These are phyloP conservation scores for Strobilomyces confusus DNA, from an alignment of 768 basidiomycete species.

Conservation along the genomic window DNA sequence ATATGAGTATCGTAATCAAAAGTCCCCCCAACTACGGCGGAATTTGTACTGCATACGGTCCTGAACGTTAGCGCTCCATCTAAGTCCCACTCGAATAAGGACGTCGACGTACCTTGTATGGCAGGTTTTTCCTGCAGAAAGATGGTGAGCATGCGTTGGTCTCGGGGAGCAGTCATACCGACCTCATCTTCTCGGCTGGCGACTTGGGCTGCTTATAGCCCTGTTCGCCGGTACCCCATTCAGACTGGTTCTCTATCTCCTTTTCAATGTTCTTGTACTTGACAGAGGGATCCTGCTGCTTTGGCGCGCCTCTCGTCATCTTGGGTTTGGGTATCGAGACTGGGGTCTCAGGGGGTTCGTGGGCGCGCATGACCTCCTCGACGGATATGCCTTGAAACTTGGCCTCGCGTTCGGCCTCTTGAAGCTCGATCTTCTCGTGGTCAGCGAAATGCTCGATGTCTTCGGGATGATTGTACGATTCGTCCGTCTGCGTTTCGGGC, in stretches of 20 bases:
- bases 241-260: slow-evolving; percentile 51
- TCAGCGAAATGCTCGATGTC: slow-evolving; percentile 89
- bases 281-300: slow-evolving; percentile 61
- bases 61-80: slow-evolving; percentile 45
- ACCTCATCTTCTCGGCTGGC: slow-evolving; percentile 76
- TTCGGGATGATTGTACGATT: slow-evolving; percentile 91
- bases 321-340: slow-evolving; percentile 40
- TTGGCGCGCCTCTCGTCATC: slow-evolving; percentile 54
- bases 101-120: slow-evolving; percentile 70
- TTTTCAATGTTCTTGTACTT: slow-evolving; percentile 55
- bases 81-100: slow-evolving; percentile 14
- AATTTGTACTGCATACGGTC: slow-evolving; percentile 83
- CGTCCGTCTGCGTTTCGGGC: slow-evolving; percentile 96
- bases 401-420: slow-evolving; percentile 83
- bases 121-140: slow-evolving; percentile 61
- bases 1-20: slow-evolving; percentile 38
- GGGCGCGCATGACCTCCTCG: slow-evolving; percentile 59
- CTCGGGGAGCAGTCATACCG: slow-evolving; percentile 12
- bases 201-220: slow-evolving; percentile 73
- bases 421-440: slow-evolving; percentile 79
- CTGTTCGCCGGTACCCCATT: slow-evolving; percentile 68
- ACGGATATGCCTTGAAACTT: slow-evolving; percentile 78
- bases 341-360: slow-evolving; percentile 31
- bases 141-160: slow-evolving; percentile 2
- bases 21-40: slow-evolving; percentile 84